Base-by-base conservation (phyloP, 148 eudicot species). In the Chenopodium formosanum region DNA sequence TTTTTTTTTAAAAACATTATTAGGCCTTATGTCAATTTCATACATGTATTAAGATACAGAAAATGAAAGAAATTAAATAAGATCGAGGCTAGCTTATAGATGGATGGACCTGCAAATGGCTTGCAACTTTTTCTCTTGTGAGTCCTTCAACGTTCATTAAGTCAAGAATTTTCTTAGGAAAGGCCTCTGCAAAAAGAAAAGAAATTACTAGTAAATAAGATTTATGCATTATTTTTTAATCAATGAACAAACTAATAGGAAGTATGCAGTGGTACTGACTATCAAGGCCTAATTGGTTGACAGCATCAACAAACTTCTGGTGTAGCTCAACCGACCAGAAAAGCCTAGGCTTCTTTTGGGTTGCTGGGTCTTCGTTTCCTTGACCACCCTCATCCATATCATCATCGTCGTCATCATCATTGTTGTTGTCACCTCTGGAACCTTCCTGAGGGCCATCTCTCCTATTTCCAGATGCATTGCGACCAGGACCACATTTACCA, bases 151-250 rank as follows among this genome's bases (percentile, higher is more conserved):
- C 97, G 75, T 92, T 88, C 99, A 95, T 95, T 74, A 91, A 37
- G 75, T 95, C 99, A 79, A 95, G 98, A 81, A 95, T 95, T 84
- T 91, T 95, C 85, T 95, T 95, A 4, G 98, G 98, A 73, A 93
- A 90, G 46, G 97, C 99, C 89, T 89, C 99, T 96, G 93, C 89
- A 77, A 13, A 6, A 67, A 29, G 7, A 53, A 53, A 37, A 32
- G 6, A 22, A 75, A 73, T 27, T 27, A 27, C 27, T 27, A 27
- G 27, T 27, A 27, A 27, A 71, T 5, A 37, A 37, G 44, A 37
- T 37, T 37, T 5, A 37, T 37, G 44, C 44, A 37, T 5, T 37
- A 37, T 5, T 37, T 5, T 37, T 5, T 37, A 37, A 31, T 31
- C 32, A 31, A 37, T 37, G 44, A 37, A 7, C 40, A 5, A 37